Percentiles rank a stretch among this genome's conserved stretches.
Evolutionary conservation across 805 yeast species (phyloP).

Genomic region (Metschnikowia shivogae): DNA sequence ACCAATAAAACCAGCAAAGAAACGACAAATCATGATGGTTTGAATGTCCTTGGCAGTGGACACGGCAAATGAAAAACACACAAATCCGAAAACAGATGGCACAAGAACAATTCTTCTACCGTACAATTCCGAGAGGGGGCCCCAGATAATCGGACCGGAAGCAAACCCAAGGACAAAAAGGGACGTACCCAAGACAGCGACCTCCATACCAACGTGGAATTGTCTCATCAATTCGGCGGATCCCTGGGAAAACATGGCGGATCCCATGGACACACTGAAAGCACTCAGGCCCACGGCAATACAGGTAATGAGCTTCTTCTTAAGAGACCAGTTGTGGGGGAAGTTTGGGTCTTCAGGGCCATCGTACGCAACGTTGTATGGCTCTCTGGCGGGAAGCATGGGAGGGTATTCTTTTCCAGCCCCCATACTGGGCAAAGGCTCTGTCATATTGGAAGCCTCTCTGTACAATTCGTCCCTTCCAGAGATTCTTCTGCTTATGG

Average conservation of each 20-base stretch:
- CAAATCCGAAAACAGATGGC: constrained; percentile 52
- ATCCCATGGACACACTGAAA: constrained; percentile 56
- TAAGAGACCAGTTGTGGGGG: constrained; percentile 71
- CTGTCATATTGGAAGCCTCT: constrained; percentile 23
- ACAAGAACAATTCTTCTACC: constrained; percentile 66
- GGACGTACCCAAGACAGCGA: constrained; percentile 72
- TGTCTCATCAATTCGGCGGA: constrained; percentile 43
- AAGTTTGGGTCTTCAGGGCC: constrained; percentile 77
- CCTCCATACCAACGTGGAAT: constrained; percentile 61
- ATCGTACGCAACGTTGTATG: constrained; percentile 66
- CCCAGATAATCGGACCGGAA: constrained; percentile 87
- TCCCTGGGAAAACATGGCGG: constrained; percentile 76
- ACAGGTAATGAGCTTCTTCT: constrained; percentile 23
- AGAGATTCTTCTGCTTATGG: constrained; percentile 19
- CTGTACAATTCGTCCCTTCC: constrained; percentile 26
- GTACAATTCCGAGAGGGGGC: constrained; percentile 75
- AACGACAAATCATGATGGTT: constrained; percentile 22
- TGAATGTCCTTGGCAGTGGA: constrained; percentile 24
- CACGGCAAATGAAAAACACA: constrained; percentile 50
- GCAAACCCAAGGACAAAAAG: constrained; percentile 92
- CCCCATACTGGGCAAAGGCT: constrained; percentile 55
- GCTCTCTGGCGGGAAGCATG: constrained; percentile 47
- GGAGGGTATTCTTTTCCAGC: constrained; percentile 63
- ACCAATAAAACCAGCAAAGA: constrained; percentile 23
- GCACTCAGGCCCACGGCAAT: constrained; percentile 32